Conservation (phyloP, 1,284 basidiomycete genomes). For the Ganoderma meredithae region DNA sequence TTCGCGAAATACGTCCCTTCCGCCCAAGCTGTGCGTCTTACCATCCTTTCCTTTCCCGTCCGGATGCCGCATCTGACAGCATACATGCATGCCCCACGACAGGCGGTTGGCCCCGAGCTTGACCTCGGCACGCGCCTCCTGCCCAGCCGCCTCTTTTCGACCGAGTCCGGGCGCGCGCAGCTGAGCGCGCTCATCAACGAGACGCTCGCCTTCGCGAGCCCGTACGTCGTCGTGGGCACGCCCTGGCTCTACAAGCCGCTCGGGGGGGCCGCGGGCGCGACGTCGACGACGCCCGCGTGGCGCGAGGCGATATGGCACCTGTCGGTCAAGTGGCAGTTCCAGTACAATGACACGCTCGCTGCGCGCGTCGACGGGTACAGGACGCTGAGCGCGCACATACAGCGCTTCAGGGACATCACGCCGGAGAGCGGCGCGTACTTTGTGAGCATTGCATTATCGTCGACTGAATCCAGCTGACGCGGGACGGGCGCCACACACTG, state of each 20-base stretch:
- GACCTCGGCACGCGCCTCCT: constrained; percentile 44
- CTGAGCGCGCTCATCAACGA: constrained; percentile 39
- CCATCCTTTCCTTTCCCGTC: neutral
- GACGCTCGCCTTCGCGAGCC: constrained; percentile 37
- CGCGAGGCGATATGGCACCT: constrained; percentile 53
- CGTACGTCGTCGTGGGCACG: constrained; percentile 45
- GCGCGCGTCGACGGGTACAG: constrained; percentile 47
- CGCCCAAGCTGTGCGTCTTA: constrained; percentile 37
- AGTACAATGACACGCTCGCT: constrained; percentile 51
- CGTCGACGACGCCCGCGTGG: constrained; percentile 55
- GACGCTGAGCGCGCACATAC: constrained; percentile 44
- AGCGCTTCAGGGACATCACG: constrained; percentile 53
- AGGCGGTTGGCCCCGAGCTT: constrained; percentile 42
- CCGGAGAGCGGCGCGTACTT: constrained; percentile 59
- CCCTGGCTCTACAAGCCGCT: constrained; percentile 50
- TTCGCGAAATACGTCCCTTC: constrained; percentile 41
- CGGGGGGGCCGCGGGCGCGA: constrained; percentile 45
- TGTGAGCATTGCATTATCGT: constrained; percentile 40
- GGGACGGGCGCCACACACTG: too few species aligned
- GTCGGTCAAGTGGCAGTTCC: constrained; percentile 36
- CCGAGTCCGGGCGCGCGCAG: constrained; percentile 33
- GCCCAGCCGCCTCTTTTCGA: constrained; percentile 39
- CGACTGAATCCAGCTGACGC: neutral
- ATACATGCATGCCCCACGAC: neutral
- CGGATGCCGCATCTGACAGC: neutral